These are phyloP conservation scores for Mimosa bimucronata DNA, from an alignment of 306 rosid species.

Conservation along the genomic window DNA sequence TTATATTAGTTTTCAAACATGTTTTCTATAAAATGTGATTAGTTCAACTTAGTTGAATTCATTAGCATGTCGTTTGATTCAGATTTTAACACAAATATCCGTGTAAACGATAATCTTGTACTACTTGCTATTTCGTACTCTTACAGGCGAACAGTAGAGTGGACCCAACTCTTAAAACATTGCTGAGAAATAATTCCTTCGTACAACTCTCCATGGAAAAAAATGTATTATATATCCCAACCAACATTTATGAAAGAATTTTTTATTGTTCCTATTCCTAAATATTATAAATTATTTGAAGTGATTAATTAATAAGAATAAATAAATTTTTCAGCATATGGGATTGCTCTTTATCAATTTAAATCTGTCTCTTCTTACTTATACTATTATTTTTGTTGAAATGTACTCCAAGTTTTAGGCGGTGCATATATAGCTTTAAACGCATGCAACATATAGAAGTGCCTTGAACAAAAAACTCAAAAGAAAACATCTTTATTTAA, in stretches of 20 bases:
- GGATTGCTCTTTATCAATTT: neutral
- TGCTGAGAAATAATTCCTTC: neutral
- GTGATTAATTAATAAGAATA: neutral
- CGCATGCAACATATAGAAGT: neutral
- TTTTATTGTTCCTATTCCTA: neutral
- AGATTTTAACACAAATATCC: no score
- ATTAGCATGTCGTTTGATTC: no score
- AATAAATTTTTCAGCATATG: neutral
- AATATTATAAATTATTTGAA: neutral
- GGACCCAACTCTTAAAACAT: neutral
- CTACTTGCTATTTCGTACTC: no score
- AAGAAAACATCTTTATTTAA: neutral
- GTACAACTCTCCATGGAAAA: neutral
- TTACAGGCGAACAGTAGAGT: no score
- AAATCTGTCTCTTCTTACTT: neutral
- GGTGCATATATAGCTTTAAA: neutral
- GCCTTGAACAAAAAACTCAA: neutral
- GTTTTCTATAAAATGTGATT: no score
- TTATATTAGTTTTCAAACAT: no score
- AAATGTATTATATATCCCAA: neutral
- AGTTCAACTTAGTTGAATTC: no score
- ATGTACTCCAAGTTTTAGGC: no score
- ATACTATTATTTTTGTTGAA: no score
- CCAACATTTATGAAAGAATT: neutral
- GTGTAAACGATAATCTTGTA: no score